phyloP scores from a whole-genome alignment of 352 stramenopile genomes.

The Pythium volutum region DNA sequence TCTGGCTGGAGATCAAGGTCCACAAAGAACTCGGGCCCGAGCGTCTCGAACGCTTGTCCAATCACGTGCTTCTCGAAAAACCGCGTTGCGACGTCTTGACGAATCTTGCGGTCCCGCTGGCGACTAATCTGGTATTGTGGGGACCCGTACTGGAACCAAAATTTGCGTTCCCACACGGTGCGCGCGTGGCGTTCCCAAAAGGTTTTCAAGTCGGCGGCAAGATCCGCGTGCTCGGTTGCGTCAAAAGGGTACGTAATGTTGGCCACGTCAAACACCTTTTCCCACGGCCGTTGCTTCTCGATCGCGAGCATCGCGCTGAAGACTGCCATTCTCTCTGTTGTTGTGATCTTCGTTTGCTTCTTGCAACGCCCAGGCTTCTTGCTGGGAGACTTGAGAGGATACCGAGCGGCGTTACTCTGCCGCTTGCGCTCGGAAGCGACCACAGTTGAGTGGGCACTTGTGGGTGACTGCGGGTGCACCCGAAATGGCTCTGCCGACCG shows the following conservation, averaged over 20 bases:
- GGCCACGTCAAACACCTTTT: conserved; percentile 6
- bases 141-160: conserved; percentile 10
- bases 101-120: neutral
- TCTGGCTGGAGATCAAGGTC: conserved; percentile 9
- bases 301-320: neutral
- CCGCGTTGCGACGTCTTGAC: conserved; percentile 11
- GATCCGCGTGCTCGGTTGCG: neutral
- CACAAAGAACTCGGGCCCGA: conserved; percentile 20
- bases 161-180: conserved; percentile 19
- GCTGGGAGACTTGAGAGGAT: neutral
- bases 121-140: neutral
- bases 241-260: conserved; percentile 22
- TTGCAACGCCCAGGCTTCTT: neutral
- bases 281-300: conserved; percentile 12
- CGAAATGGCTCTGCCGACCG: neutral
- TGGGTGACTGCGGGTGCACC: neutral
- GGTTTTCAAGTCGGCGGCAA: neutral
- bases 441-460: neutral
- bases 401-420: neutral
- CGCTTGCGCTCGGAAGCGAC: neutral
- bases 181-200: conserved; percentile 16
- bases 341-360: neutral
- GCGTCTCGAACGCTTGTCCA: neutral
- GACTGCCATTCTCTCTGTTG: neutral
- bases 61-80: conserved; percentile 11